Conservation (phyloP, 495 filamentous ascomycete species). For the Parmelia sp. region DNA sequence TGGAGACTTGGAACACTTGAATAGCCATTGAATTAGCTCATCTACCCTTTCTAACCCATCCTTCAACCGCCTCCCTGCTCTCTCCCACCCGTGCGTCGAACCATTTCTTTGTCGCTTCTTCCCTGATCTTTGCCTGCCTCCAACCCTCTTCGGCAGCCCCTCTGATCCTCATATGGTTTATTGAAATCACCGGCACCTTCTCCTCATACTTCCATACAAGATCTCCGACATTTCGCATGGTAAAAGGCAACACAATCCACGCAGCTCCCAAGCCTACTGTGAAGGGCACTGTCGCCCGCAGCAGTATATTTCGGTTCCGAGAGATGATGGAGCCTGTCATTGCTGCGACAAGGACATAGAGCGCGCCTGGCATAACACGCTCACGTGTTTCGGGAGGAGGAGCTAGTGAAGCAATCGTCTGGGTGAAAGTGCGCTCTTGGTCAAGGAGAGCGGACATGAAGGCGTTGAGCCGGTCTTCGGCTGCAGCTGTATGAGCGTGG, state of each 20-base stretch:
- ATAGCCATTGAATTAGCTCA: constrained; percentile 23
- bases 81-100: constrained; percentile 71
- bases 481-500: constrained; percentile 60
- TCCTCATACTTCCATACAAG: constrained; percentile 87
- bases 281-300: constrained; percentile 65
- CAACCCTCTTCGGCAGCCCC: constrained; percentile 62
- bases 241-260: constrained; percentile 67
- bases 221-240: constrained; percentile 76
- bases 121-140: constrained; percentile 64
- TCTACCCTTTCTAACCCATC: constrained; percentile 84
- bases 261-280: constrained; percentile 67
- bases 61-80: constrained; percentile 68
- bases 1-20: not conserved
- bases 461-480: constrained; percentile 72
- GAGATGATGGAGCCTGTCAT: constrained; percentile 89
- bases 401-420: constrained; percentile 77
- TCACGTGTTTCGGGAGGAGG: constrained; percentile 77
- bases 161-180: constrained; percentile 63
- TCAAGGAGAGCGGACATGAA: constrained; percentile 66
- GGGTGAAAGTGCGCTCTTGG: constrained; percentile 69
- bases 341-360: constrained; percentile 85
- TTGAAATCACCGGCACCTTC: constrained; percentile 67
- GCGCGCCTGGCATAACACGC: constrained; percentile 70
- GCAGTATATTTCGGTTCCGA: constrained; percentile 73
- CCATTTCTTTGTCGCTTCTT: constrained; percentile 59